Conservation (phyloP, 352 stramenopile genomes). For the Phytophthora rubi region DNA sequence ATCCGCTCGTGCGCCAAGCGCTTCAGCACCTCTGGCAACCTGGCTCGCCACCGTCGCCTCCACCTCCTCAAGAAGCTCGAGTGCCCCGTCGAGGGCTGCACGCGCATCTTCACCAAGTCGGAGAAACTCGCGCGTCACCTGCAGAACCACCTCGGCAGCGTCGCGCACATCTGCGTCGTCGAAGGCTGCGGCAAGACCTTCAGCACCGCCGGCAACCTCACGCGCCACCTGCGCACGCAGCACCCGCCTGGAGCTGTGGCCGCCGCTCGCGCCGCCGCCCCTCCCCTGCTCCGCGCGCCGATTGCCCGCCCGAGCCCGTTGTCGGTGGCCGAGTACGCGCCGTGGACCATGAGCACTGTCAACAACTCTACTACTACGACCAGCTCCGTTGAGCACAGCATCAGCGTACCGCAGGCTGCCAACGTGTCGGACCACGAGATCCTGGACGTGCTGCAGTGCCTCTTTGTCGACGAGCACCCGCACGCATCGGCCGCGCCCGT, state of each 20-base stretch:
- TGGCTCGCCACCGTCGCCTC: slow-evolving; percentile 59
- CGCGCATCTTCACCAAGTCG: slow-evolving; percentile 58
- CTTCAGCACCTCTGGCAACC: slow-evolving; percentile 71
- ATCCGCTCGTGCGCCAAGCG: slow-evolving; percentile 62
- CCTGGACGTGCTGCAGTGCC: slow-evolving; percentile 50
- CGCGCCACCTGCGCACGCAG: slow-evolving; percentile 70
- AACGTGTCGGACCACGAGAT: slow-evolving; percentile 55
- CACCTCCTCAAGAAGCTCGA: slow-evolving; percentile 58
- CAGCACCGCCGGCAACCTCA: slow-evolving; percentile 73
- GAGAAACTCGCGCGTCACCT: slow-evolving; percentile 60
- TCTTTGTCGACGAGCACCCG: slow-evolving; percentile 46
- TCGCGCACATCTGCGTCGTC: slow-evolving; percentile 60
- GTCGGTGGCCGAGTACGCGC: slow-evolving; percentile 35
- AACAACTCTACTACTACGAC: neutral
- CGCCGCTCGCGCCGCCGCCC: slow-evolving; percentile 31
- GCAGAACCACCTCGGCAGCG: slow-evolving; percentile 59
- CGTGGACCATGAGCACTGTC: slow-evolving; percentile 31
- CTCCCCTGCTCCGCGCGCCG: slow-evolving; percentile 19
- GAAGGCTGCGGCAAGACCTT: slow-evolving; percentile 72
- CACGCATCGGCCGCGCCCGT: slow-evolving; percentile 6
- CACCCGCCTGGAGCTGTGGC: slow-evolving; percentile 52
- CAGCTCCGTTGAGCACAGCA: slow-evolving; percentile 12
- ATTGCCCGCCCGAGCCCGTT: slow-evolving; percentile 24
- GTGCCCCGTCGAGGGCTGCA: slow-evolving; percentile 57
- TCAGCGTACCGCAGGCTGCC: slow-evolving; percentile 25